phyloP scores from a whole-genome alignment of 352 stramenopile species.

The Thalassiosira ordinaria region DNA sequence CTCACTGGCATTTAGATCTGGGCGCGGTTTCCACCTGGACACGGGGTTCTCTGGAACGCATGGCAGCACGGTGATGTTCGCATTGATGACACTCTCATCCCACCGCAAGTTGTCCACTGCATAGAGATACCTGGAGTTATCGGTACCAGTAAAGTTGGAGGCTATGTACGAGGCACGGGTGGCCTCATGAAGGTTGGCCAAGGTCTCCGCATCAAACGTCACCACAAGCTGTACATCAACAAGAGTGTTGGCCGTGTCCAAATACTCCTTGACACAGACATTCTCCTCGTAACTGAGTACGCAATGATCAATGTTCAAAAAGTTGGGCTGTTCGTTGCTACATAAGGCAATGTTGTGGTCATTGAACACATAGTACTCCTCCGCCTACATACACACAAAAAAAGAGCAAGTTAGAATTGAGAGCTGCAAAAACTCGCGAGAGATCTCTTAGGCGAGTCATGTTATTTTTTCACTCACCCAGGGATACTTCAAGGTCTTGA shows the following conservation, averaged over 20 bases:
- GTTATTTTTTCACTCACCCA: too few relatives aligned
- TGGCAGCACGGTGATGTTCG: slow-evolving; percentile 30
- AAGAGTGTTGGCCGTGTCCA: slow-evolving; percentile 15
- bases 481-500: slow-evolving; percentile 22
- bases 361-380: slow-evolving; percentile 42
- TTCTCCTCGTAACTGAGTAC: slow-evolving; percentile 50
- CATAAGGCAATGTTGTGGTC: slow-evolving; percentile 64
- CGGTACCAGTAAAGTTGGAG: slow-evolving; percentile 1
- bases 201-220: slow-evolving; percentile 33
- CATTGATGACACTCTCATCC: slow-evolving; percentile 42
- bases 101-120: slow-evolving; percentile 45
- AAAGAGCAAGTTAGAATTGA: not conserved
- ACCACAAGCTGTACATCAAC: slow-evolving; percentile 46
- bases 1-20: slow-evolving; percentile 32
- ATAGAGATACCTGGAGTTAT: slow-evolving; percentile 45
- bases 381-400: not conserved
- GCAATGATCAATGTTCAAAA: slow-evolving; percentile 55
- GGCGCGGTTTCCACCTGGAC: slow-evolving; percentile 47
- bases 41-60: slow-evolving; percentile 46
- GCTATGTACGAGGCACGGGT: too few relatives aligned
- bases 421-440: too few relatives aligned
- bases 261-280: slow-evolving; percentile 47
- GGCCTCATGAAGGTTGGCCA: slow-evolving; percentile 33
- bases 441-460: too few relatives aligned
- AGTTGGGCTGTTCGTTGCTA: slow-evolving; percentile 61